Percentiles rank a stretch among this genome's conserved stretches.
These are phyloP conservation scores for Fusarium sulawesiense DNA, from an alignment of 2,329 filamentous ascomycete species.

Conservation along the genomic window DNA sequence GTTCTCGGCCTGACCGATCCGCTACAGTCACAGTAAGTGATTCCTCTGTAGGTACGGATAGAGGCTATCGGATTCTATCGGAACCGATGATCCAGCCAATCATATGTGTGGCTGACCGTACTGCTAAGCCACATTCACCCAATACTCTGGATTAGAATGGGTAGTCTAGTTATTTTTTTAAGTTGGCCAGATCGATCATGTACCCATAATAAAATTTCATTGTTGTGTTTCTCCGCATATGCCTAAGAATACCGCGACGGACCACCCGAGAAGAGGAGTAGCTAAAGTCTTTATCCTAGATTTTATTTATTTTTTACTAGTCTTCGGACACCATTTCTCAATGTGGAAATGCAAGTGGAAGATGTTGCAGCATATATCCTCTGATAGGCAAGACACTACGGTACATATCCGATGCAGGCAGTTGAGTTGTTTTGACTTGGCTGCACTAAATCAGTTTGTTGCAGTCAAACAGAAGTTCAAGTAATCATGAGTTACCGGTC, in stretches of 20 bases:
- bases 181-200: conserved; percentile 37
- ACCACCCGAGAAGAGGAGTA: conserved; percentile 15
- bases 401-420: not conserved
- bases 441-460: not conserved
- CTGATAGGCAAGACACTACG: not conserved
- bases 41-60: not conserved
- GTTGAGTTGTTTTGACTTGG: not conserved
- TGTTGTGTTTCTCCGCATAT: conserved; percentile 24
- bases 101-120: conserved; percentile 17
- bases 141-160: not conserved
- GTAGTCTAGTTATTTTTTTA: conserved; percentile 1
- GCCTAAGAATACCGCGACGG: conserved; percentile 11
- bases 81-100: conserved; percentile 31
- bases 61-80: conserved; percentile 33
- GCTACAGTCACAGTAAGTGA: conserved; percentile 14
- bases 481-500: not conserved
- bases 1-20: conserved; percentile 42
- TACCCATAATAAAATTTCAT: conserved; percentile 20
- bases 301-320: not conserved
- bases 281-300: not conserved
- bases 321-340: conserved; percentile 16
- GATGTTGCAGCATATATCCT: not conserved
- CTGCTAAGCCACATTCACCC: conserved; percentile 34
- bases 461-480: not conserved
- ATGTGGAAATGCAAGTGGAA: conserved; percentile 1